A percentile compares a stretch with the other conserved stretches of the same genome.
Evolutionary conservation across 352 stramenopile species (phyloP).

Genomic region (Lagenidium giganteum): DNA sequence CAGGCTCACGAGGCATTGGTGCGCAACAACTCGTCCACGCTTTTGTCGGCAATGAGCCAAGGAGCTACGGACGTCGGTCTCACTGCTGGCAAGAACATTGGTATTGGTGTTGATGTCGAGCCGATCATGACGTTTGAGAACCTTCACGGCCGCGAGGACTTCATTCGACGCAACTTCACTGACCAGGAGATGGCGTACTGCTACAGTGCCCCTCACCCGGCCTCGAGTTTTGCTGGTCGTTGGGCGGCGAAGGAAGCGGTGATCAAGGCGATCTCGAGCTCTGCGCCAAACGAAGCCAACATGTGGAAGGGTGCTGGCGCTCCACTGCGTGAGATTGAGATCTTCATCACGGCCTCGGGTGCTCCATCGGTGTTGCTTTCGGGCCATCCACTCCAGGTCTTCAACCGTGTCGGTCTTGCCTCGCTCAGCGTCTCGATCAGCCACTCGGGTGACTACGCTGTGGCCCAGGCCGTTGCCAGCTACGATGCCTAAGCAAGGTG

Average conservation of each 20-base stretch:
- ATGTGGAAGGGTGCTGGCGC: conserved; percentile 70
- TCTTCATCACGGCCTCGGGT: conserved; percentile 74
- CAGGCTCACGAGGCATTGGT: too few species aligned
- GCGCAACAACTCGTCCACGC: conserved; percentile 30
- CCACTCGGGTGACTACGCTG: conserved; percentile 85
- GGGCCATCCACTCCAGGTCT: conserved; percentile 70
- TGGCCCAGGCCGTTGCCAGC: conserved; percentile 77
- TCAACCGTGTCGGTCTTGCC: conserved; percentile 64
- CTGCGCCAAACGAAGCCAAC: conserved; percentile 52
- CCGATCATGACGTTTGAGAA: conserved; percentile 80
- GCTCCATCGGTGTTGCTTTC: conserved; percentile 74
- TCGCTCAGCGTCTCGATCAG: conserved; percentile 86
- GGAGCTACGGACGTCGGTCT: conserved; percentile 44
- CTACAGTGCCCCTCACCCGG: conserved; percentile 70
- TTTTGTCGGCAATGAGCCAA: conserved; percentile 55
- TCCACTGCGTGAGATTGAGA: conserved; percentile 81
- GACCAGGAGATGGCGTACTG: conserved; percentile 84
- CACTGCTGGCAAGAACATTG: conserved; percentile 30
- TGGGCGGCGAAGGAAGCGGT: conserved; percentile 89
- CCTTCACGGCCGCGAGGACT: conserved; percentile 71
- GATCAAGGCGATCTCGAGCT: conserved; percentile 87
- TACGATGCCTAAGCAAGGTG: too few species aligned
- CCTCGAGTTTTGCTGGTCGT: conserved; percentile 79
- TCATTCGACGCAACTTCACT: conserved; percentile 87
- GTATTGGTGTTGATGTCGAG: conserved; percentile 82